Evolutionary conservation across 2,329 filamentous ascomycete species (phyloP).

Genomic region (Scedosporium boydii): DNA sequence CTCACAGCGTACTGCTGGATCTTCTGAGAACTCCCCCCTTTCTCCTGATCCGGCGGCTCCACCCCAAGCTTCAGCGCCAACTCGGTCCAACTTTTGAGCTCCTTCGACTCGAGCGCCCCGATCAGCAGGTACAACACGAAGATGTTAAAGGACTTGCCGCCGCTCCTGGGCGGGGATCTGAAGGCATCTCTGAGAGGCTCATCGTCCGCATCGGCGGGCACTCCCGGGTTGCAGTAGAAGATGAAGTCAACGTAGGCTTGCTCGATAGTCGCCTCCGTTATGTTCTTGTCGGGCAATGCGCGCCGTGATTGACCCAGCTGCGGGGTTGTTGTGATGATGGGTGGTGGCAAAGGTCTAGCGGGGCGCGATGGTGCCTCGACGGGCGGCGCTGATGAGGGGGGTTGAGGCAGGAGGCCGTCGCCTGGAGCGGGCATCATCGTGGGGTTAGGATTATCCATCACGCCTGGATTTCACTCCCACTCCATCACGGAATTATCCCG

Average conservation of each 20-base stretch:
- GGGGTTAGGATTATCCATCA: background rate
- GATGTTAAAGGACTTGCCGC: slow-evolving; percentile 76
- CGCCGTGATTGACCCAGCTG: slow-evolving; percentile 7
- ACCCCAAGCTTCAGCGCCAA: slow-evolving; percentile 81
- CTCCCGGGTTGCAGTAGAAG: slow-evolving; percentile 80
- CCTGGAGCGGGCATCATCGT: background rate
- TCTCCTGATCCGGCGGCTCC: slow-evolving; percentile 69
- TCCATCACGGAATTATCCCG: background rate
- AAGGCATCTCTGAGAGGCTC: slow-evolving; percentile 66
- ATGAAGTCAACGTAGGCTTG: slow-evolving; percentile 79
- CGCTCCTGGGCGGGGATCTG: slow-evolving; percentile 71
- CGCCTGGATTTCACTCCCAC: background rate
- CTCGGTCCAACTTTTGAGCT: slow-evolving; percentile 90
- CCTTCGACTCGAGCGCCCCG: slow-evolving; percentile 64
- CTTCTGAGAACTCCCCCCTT: slow-evolving; percentile 84
- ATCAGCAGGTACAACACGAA: slow-evolving; percentile 72
- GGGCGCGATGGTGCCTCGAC: background rate
- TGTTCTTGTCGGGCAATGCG: slow-evolving; percentile 54
- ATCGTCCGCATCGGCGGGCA: slow-evolving; percentile 58
- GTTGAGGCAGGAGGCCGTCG: background rate
- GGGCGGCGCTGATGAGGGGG: no score
- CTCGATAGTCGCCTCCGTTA: slow-evolving; percentile 64
- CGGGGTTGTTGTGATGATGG: slow-evolving; percentile 1
- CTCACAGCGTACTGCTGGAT: slow-evolving; percentile 91
- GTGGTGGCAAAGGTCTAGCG: background rate